Evolutionary conservation across 2,329 filamentous ascomycete species (phyloP), one percentile per base, ranked within the genome.

Genomic region (Malbranchea zuffiana): DNA sequence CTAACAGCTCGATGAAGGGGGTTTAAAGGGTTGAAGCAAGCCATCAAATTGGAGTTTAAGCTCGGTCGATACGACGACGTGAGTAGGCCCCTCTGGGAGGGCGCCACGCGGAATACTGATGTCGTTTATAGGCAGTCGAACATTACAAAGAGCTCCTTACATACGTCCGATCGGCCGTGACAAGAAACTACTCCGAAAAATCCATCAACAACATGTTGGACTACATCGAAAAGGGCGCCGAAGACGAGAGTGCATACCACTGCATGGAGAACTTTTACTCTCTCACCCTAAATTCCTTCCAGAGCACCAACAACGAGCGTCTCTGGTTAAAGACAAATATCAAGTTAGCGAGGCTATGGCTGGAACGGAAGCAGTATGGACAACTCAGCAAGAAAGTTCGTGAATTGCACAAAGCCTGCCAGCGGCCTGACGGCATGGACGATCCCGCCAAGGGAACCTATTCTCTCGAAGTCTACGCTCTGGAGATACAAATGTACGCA

Each of bases 121-220:
- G 8, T 19, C 17, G 18, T n/a, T 16, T 18, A 26, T 27, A 94
- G 84, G 88, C 88, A 5, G 78, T 87, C 32, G 78, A 88, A 55
- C 87, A 98, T 61, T 98, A 93, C 63, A 79, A 76, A 47, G 86
- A 96, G 63, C 83, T 98, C 19, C 76, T 98, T 47, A 96, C 87
- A 31, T 98, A 96, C 54, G 87, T 96, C 65, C 94, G 90, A 61
- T 92, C 84, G 3, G 88, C 88, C 5, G 88, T 98, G 31, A 96
- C 90, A 26, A 78, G 90, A 45, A 98, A 96, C 63, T 96, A 96
- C 63, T 95, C 90, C 1, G 90, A 98, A 62, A 96, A 96, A 60
- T 96, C 88, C 8, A 94, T 98, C 66, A 96, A 96, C 65, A 96
- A 95, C 60, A 94, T 98, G 80, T 77, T 98, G 31, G 90, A 96